Percentiles rank a stretch among this genome's conserved stretches.
phyloP scores from a whole-genome alignment of 2,329 filamentous ascomycete genomes.

The Penicillium sp. region DNA sequence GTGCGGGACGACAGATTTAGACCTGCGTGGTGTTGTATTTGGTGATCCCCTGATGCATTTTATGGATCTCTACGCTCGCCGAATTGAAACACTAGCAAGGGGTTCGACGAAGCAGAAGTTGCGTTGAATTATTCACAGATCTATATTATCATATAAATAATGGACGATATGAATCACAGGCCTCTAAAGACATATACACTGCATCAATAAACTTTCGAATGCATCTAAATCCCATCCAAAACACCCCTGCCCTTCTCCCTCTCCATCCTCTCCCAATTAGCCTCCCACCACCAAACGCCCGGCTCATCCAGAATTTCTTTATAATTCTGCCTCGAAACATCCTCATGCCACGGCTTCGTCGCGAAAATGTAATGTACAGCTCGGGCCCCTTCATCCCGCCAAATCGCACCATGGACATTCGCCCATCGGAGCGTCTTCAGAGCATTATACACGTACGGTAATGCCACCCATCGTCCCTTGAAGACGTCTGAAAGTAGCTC shows the following conservation, averaged over 20 bases:
- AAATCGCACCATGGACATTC: conserved; percentile 21
- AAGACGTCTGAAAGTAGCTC: conserved; percentile 60
- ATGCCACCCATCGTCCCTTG: conserved; percentile 57
- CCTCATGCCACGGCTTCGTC: conserved; percentile 21
- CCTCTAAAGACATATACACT: too few species aligned
- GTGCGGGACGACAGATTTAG: conserved; percentile 68
- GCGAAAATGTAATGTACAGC: conserved; percentile 22
- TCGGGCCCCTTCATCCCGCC: conserved; percentile 12
- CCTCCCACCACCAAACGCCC: conserved; percentile 18
- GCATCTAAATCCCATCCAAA: too few species aligned
- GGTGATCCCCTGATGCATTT: conserved; percentile 80
- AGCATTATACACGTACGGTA: conserved; percentile 67
- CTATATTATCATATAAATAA: too few species aligned
- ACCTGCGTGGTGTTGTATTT: conserved; percentile 73
- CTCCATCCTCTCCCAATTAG: conserved; percentile 15
- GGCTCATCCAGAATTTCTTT: not conserved
- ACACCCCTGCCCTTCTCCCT: conserved; percentile 3
- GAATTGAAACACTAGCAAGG: conserved; percentile 73
- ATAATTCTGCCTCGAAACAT: not conserved
- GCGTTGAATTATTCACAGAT: not conserved
- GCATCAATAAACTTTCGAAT: too few species aligned
- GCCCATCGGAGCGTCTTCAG: conserved; percentile 60
- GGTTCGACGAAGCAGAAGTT: conserved; percentile 25
- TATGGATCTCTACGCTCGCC: conserved; percentile 75
- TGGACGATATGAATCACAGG: too few species aligned